Evolutionary conservation across 192 early-diverging fungal genomes (phyloP), one percentile per base, ranked within the genome.

Genomic region (Kickxella alabastrina): DNA sequence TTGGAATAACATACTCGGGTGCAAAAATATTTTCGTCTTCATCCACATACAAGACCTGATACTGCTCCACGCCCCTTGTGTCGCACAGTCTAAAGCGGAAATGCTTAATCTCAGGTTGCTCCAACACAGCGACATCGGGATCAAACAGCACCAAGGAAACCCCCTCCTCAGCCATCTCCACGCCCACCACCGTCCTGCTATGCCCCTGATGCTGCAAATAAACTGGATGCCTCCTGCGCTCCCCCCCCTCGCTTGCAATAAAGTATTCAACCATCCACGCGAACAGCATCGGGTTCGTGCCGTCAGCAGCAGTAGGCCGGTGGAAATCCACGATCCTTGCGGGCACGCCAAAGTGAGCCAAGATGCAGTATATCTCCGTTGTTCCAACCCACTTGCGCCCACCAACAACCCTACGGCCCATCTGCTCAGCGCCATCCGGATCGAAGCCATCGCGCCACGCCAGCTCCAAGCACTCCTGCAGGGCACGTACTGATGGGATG

Each of bases 151-250:
- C 36, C 6, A 89, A 59, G 32, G 75, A 70, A 23, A 67, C 44
- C 15, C 49, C 68, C 0, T 52, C 68, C 3, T 54, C 59, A 7
- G 71, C 51, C 29, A 74, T n/a, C 35, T 85, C 82, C 1, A 86
- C 67, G 15, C 87, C 87, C 13, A 86, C 64, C 9, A 86, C 66
- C 4, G 82, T 83, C 7, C 84, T 62, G 43, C 82, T 84, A 39
- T 89, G 87, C 0, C 87, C 87, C 36, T 80, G 75, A 28, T 89
- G 83, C 65, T 89, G 87, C 24, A 87, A 57, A 49, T 89, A 89
- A 4, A 89, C 52, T 7, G 87, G 85, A 3, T 79, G 81, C 47
- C 65, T 72, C n/a, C n/a, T n/a, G n/a, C n/a, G n/a, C n/a, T n/a
- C n/a, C n/a, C n/a, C n/a, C n/a, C n/a, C n/a, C n/a, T n/a, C n/a